Conservation (phyloP, 192 early-diverging fungal species). For the Coemansia sp. region DNA sequence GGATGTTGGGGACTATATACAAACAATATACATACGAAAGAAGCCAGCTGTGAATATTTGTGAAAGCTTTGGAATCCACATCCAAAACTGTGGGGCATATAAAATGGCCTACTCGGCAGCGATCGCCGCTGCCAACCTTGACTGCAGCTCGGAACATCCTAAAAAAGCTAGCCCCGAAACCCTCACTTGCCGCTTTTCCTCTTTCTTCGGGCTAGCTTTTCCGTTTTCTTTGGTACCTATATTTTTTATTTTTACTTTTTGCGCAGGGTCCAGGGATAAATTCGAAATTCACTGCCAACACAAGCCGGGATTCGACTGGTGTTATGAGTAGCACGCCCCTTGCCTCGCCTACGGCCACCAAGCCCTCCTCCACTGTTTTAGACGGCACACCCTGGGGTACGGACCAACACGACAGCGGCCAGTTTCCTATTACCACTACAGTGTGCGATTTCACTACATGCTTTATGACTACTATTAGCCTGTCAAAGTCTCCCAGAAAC, state of each 20-base stretch:
- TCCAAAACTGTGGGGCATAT: no score
- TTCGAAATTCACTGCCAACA: not conserved
- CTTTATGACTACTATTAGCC: not conserved
- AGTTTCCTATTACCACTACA: not conserved
- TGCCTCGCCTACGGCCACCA: not conserved
- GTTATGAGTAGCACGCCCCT: not conserved
- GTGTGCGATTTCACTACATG: not conserved
- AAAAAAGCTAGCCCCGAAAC: no score
- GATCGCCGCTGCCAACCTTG: no score
- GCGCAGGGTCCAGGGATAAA: not conserved
- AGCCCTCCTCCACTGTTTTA: not conserved
- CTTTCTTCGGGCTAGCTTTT: not conserved
- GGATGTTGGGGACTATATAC: no score
- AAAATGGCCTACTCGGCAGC: no score
- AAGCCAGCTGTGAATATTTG: no score
- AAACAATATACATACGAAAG: no score
- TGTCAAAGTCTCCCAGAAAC: not conserved
- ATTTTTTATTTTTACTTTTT: not conserved
- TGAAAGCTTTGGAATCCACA: no score
- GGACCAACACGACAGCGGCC: no score
- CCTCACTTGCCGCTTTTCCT: no score
- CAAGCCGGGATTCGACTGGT: not conserved
- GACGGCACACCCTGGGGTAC: not conserved
- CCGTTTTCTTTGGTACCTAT: no score
- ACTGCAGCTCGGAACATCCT: no score